Evolutionary conservation across 2,329 filamentous ascomycete species (phyloP), one percentile per base, ranked within the genome.

Genomic region (Verticillium tricorpus): DNA sequence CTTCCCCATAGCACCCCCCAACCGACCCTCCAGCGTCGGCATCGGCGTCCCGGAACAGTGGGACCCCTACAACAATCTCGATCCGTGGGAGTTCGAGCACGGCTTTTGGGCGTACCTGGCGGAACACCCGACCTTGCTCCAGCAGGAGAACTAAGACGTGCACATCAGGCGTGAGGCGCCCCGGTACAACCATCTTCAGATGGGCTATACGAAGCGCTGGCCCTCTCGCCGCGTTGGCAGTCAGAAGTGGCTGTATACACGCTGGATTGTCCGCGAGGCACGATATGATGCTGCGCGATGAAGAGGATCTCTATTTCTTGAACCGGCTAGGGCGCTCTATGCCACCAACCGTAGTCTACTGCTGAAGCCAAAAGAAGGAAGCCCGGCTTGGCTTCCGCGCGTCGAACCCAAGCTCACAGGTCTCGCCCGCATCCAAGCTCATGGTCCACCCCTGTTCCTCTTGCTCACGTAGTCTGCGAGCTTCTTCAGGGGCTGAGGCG

Each of bases 31-130:
- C 8, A 45, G 60, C 7, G 32, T 57, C 5, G 32, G 37, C 5
- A 15, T 45, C 4, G 25, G 19, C 7, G 19, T 22, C 35, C 32
- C 59, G 5, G 59, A 62, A 15, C 37, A 37, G 15, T 67, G 62
- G 65, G 64, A 60, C 55, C 60, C 62, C 19, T 61, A 61, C 28
- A 31, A 60, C 17, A 60, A 63, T n/a, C 58, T 60, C 14, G 52
- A 66, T 22, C 56, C 59, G 5, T 67, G 65, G 65, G 65, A 66
- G 15, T 67, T 67, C 52, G 65, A 67, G 45, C 62, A 62, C n/a
- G 62, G 63, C 9, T 67, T 67, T 34, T 67, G 65, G 65, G 56
- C 63, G 1, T 63, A 63, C 52, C 60, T 67, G 5, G 65, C 65
- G n/a, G 65, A 66, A 28, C 65, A 67, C 32, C 65, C 65, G 3